Base-by-base conservation (phyloP, 1,139 yeast genomes). In the Meyerozyma guilliermondii region DNA sequence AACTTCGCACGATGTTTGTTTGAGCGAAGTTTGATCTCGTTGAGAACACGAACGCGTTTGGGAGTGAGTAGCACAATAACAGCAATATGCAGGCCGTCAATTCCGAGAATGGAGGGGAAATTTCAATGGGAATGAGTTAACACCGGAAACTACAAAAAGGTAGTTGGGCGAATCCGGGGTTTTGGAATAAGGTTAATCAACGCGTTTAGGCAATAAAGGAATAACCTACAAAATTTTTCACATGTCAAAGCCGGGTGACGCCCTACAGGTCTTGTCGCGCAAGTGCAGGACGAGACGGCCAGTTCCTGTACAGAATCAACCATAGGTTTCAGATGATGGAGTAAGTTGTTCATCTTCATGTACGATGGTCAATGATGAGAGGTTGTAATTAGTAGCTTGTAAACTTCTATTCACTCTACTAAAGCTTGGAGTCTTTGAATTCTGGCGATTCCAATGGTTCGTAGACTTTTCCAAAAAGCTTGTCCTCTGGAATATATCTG, bases 361-460 rank as follows among this genome's bases (percentile, higher is more conserved):
- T n/a, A n/a, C n/a, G n/a, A n/a, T n/a, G n/a, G n/a, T n/a, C n/a
- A n/a, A n/a, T 20, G 22, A 20, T 3, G 22, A 20, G 22, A 20
- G 22, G 22, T 20, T 20, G 22, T 20, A 26, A 7, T 11, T 7
- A 26, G 28, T 26, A 26, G 13, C 28, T 7, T 9, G 7, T 23
- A 23, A 7, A 26, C 7, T n/a, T 26, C 28, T 26, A 29, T 29
- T n/a, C 16, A 29, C 10, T 11, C 16, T 14, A 10, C 38, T 50
- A 59, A 36, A 60, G 49, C 48, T 60, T 62, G 17, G 57, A 42
- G 38, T 53, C 58, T 46, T 64, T 67, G 49, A 68, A 69, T 10
- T 55, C 46, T 2, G 76, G 75, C 35, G 56, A 51, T 37, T 50
- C 57, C 46, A 71, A 56, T 3, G 72, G 71, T 50, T 70, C 66